Percentiles rank a stretch among this genome's conserved stretches.
Conservation (phyloP, 768 basidiomycete genomes). For the Dentipellis sp. region DNA sequence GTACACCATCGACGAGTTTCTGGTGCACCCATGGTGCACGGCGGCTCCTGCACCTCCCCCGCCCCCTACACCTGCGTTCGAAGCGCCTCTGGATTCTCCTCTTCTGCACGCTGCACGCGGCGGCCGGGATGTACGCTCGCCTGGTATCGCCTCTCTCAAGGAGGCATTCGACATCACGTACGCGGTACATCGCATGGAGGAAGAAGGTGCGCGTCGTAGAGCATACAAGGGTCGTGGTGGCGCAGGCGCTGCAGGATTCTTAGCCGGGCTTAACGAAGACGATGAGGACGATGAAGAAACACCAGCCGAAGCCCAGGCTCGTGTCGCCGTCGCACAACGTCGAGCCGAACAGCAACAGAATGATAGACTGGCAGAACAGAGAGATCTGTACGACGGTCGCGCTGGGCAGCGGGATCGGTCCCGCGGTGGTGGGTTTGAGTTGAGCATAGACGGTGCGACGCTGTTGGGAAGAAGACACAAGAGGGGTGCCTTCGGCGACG, state of each 20-base stretch:
- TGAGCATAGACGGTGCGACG: constrained; percentile 83
- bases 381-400: constrained; percentile 44
- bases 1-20: constrained; percentile 97
- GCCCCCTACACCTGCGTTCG: constrained; percentile 52
- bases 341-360: background rate
- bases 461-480: constrained; percentile 66
- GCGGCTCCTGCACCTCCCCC: constrained; percentile 53
- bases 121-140: constrained; percentile 72
- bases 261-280: constrained; percentile 87
- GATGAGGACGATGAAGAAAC: constrained; percentile 51
- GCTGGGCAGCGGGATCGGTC: constrained; percentile 64
- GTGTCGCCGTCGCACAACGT: background rate
- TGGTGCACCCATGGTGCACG: constrained; percentile 93
- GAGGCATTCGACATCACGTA: constrained; percentile 99
- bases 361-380: background rate
- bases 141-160: constrained; percentile 86
- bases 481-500: constrained; percentile 7
- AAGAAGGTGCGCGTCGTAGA: constrained; percentile 84
- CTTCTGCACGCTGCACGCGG: constrained; percentile 74
- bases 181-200: constrained; percentile 98
- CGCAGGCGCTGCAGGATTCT: constrained; percentile 65
- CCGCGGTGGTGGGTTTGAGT: constrained; percentile 50
- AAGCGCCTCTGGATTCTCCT: constrained; percentile 75
- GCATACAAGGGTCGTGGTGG: constrained; percentile 76
- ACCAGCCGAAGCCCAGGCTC: background rate